These are phyloP conservation scores for Silybum marianum DNA, from an alignment of 129 eudicot genomes.

Conservation along the genomic window DNA sequence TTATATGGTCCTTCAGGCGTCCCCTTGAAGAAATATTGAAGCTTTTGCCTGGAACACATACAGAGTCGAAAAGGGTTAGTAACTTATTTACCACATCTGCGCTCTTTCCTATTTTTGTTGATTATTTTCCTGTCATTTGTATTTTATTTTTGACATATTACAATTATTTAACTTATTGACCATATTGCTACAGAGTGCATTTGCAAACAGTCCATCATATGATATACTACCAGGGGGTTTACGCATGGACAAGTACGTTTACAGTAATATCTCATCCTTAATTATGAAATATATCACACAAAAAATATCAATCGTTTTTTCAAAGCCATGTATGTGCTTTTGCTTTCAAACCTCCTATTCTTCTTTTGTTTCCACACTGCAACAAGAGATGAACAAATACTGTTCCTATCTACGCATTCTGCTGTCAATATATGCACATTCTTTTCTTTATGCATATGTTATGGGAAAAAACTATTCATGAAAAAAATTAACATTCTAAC, in stretches of 20 bases:
- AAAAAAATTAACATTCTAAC: too few species aligned
- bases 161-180: constrained; percentile 3
- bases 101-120: background rate
- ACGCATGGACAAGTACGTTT: constrained; percentile 55
- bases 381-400: too few species aligned
- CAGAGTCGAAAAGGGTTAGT: constrained; percentile 78
- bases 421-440: too few species aligned
- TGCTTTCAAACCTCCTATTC: background rate
- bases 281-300: constrained; percentile 10
- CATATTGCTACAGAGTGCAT: constrained; percentile 59
- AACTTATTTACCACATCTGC: background rate
- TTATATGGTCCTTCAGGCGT: constrained; percentile 61
- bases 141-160: background rate
- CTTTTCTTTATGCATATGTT: too few species aligned
- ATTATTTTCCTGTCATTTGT: background rate
- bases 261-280: constrained; percentile 4
- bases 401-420: too few species aligned
- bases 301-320: background rate
- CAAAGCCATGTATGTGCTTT: background rate
- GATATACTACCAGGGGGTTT: constrained; percentile 62
- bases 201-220: constrained; percentile 64
- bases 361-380: too few species aligned
- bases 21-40: constrained; percentile 88
- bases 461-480: too few species aligned
- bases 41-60: constrained; percentile 93